Evolutionary conservation across 1,284 basidiomycete species (phyloP).

Genomic region (Trichosporon ovoides): DNA sequence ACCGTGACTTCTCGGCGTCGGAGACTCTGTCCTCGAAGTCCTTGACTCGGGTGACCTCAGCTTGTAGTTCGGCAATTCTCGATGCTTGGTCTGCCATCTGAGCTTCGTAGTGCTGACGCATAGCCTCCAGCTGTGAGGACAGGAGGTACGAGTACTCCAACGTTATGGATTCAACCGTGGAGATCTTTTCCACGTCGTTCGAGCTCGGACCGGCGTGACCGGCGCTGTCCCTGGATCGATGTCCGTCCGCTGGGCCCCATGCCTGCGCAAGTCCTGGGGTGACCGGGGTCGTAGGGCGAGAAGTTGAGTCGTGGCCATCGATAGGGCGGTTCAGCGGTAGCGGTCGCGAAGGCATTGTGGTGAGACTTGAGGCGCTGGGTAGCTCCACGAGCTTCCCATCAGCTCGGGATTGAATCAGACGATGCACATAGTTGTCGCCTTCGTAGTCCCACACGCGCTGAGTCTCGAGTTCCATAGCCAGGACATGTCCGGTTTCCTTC

Average conservation of each 20-base stretch:
- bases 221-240: slow-evolving; percentile 52
- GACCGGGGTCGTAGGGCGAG: not conserved
- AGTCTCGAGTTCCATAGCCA: slow-evolving; percentile 90
- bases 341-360: slow-evolving; percentile 48
- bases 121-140: slow-evolving; percentile 89
- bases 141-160: slow-evolving; percentile 94
- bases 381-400: slow-evolving; percentile 96
- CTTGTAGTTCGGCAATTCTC: slow-evolving; percentile 55
- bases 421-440: slow-evolving; percentile 90
- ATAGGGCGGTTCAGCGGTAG: slow-evolving; percentile 27
- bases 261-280: not conserved
- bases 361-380: slow-evolving; percentile 73
- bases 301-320: not conserved
- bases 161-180: slow-evolving; percentile 91
- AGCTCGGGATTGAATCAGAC: slow-evolving; percentile 89
- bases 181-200: slow-evolving; percentile 49
- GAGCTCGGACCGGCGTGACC: slow-evolving; percentile 52
- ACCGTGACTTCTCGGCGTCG: slow-evolving; percentile 54
- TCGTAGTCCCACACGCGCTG: slow-evolving; percentile 98
- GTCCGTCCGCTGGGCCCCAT: not conserved
- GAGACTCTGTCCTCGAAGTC: slow-evolving; percentile 54
- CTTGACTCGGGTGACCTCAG: slow-evolving; percentile 45
- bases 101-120: slow-evolving; percentile 81
- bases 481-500: slow-evolving; percentile 75
- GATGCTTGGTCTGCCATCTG: slow-evolving; percentile 45